These are phyloP conservation scores for Boletus mariae DNA, from an alignment of 1,284 basidiomycete species.

Conservation along the genomic window DNA sequence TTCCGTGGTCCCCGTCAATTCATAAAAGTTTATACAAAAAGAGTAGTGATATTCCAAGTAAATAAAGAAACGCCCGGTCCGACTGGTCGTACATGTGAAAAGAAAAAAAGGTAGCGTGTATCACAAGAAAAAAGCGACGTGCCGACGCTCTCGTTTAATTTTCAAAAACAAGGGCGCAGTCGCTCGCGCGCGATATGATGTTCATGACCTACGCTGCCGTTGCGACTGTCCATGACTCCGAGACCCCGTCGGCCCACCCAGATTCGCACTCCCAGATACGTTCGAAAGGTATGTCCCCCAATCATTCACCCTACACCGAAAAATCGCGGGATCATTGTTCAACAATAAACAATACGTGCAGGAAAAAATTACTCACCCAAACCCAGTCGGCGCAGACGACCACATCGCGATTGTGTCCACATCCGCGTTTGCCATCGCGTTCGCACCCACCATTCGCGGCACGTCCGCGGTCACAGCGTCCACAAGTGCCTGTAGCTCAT, in stretches of 20 bases:
- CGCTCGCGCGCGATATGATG: not conserved
- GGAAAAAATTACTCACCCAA: slow-evolving; percentile 44
- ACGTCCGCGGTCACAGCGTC: not conserved
- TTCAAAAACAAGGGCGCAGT: not conserved
- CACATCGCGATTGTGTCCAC: slow-evolving; percentile 55
- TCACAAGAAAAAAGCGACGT: no score
- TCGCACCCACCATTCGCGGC: slow-evolving; percentile 6
- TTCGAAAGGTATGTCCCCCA: slow-evolving; percentile 36
- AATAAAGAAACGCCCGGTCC: not conserved
- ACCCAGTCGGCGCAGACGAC: slow-evolving; percentile 52
- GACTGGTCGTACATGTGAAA: not conserved
- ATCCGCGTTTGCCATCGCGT: slow-evolving; percentile 31
- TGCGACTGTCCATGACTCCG: not conserved
- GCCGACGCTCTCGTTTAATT: no score
- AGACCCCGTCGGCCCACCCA: slow-evolving; percentile 10
- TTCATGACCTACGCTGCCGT: not conserved
- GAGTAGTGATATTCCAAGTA: not conserved
- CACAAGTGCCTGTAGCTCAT: slow-evolving; percentile 16
- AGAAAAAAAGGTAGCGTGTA: not conserved
- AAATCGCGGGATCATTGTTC: not conserved
- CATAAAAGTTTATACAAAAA: not conserved
- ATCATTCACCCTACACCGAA: slow-evolving; percentile 28
- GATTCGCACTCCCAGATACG: slow-evolving; percentile 24
- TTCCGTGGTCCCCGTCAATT: not conserved
- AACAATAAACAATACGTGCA: not conserved